phyloP scores from a whole-genome alignment of 352 stramenopile species.

The Phytophthora cryptogea region DNA sequence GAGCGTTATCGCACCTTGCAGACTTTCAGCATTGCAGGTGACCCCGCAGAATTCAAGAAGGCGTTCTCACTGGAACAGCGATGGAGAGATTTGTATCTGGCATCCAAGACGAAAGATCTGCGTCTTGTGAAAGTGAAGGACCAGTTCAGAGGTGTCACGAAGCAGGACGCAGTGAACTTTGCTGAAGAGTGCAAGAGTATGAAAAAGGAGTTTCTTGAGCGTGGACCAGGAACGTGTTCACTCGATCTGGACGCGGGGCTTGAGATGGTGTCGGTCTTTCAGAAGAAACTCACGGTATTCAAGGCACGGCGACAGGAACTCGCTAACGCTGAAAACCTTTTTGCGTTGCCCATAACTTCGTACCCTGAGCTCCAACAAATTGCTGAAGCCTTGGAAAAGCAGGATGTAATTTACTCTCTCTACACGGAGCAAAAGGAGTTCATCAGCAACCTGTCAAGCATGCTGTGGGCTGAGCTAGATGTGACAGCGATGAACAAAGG shows the following conservation, averaged over 20 bases:
- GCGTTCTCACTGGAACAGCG: conserved; percentile 82
- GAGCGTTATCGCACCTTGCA: conserved; percentile 91
- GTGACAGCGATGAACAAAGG: conserved; percentile 91
- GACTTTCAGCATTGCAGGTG: conserved; percentile 81
- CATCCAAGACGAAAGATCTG: conserved; percentile 93
- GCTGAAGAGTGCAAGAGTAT: conserved; percentile 85
- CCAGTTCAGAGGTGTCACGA: conserved; percentile 94
- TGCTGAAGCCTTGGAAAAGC: conserved; percentile 83
- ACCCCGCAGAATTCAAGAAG: conserved; percentile 61
- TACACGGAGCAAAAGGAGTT: conserved; percentile 96
- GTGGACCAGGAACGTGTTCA: conserved; percentile 82
- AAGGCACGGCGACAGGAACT: conserved; percentile 87
- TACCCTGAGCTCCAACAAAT: conserved; percentile 92
- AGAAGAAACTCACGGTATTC: conserved; percentile 76
- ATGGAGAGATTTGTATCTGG: conserved; percentile 84
- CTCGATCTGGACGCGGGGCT: conserved; percentile 90
- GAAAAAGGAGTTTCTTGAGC: conserved; percentile 86
- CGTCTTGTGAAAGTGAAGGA: conserved; percentile 94
- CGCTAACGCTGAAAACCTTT: conserved; percentile 94
- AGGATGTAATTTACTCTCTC: conserved; percentile 90
- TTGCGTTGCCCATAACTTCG: conserved; percentile 90
- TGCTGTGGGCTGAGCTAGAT: conserved; percentile 94
- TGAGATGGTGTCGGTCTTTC: conserved; percentile 87
- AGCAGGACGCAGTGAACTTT: conserved; percentile 91
- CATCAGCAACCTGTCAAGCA: conserved; percentile 84